Evolutionary conservation across 176 grass and related monocot species (phyloP).

Genomic region (Aegilops longissima): DNA sequence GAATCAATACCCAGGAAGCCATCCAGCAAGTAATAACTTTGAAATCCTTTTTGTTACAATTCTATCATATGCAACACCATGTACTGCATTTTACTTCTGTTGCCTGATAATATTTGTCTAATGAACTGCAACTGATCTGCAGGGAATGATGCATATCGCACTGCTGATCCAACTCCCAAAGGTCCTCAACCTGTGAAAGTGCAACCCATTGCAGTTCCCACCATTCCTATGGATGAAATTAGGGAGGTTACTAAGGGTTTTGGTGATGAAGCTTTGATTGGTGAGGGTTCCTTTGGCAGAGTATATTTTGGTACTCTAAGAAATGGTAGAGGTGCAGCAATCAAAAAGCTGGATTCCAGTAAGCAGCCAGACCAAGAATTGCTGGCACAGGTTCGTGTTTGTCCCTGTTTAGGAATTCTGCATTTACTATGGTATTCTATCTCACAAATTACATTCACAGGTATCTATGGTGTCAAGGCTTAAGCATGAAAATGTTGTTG

Average conservation of each 20-base stretch:
- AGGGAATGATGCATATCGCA: constrained; percentile 60
- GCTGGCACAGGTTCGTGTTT: constrained; percentile 55
- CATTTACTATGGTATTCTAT: background rate
- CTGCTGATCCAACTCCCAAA: constrained; percentile 60
- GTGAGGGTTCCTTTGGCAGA: constrained; percentile 85
- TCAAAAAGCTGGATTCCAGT: constrained; percentile 82
- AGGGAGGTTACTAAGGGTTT: constrained; percentile 78
- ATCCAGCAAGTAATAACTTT: constrained; percentile 57
- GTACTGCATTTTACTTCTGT: constrained; percentile 13
- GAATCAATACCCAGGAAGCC: constrained; percentile 35
- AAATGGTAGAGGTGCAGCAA: constrained; percentile 61
- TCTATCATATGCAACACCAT: background rate
- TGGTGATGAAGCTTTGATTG: constrained; percentile 80
- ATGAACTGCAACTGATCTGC: constrained; percentile 2
- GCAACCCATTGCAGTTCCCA: constrained; percentile 77
- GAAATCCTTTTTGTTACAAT: background rate
- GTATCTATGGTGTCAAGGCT: constrained; percentile 74
- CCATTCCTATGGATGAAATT: constrained; percentile 71
- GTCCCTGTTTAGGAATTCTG: constrained; percentile 8
- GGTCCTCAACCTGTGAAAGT: constrained; percentile 61
- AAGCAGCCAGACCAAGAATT: constrained; percentile 95
- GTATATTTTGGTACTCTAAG: constrained; percentile 74
- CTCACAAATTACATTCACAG: constrained; percentile 36
- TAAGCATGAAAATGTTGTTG: constrained; percentile 83
- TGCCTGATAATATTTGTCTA: constrained; percentile 7